Evolutionary conservation across 805 yeast species (phyloP).

Genomic region (Myxozyma vanderwaltii): DNA sequence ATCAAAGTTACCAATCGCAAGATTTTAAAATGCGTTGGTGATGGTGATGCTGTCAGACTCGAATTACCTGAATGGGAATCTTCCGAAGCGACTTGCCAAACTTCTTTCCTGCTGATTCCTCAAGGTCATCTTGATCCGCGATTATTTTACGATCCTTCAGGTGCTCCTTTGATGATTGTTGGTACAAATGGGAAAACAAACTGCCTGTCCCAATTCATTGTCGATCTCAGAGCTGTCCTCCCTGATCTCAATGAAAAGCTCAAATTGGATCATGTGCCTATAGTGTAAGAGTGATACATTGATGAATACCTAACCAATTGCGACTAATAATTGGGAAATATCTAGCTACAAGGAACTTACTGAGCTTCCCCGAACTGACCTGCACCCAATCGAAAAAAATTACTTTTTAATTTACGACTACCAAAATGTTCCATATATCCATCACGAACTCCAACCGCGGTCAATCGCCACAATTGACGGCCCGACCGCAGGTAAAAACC

Average conservation of each 20-base stretch:
- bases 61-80: slow-evolving; percentile 10
- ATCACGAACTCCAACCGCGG: slow-evolving; percentile 15
- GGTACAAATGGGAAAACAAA: slow-evolving; percentile 18
- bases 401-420: slow-evolving; percentile 25
- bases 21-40: slow-evolving; percentile 14
- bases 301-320: neutral
- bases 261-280: slow-evolving; percentile 21
- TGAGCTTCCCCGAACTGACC: slow-evolving; percentile 10
- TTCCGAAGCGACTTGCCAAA: slow-evolving; percentile 3
- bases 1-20: slow-evolving; percentile 11
- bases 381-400: slow-evolving; percentile 22
- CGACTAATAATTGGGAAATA: neutral
- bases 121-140: slow-evolving; percentile 31
- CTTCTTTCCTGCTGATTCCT: slow-evolving; percentile 3
- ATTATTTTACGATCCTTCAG: slow-evolving; percentile 25
- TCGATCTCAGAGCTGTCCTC: slow-evolving; percentile 26
- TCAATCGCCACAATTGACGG: slow-evolving; percentile 2
- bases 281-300: neutral
- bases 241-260: slow-evolving; percentile 17
- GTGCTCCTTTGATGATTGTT: slow-evolving; percentile 31
- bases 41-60: neutral
- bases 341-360: slow-evolving; percentile 15
- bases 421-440: slow-evolving; percentile 11
- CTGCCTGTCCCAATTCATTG: slow-evolving; percentile 21
- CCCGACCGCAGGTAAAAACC: neutral